Conservation (phyloP, 495 filamentous ascomycete genomes). For the Trichoderma virens region DNA sequence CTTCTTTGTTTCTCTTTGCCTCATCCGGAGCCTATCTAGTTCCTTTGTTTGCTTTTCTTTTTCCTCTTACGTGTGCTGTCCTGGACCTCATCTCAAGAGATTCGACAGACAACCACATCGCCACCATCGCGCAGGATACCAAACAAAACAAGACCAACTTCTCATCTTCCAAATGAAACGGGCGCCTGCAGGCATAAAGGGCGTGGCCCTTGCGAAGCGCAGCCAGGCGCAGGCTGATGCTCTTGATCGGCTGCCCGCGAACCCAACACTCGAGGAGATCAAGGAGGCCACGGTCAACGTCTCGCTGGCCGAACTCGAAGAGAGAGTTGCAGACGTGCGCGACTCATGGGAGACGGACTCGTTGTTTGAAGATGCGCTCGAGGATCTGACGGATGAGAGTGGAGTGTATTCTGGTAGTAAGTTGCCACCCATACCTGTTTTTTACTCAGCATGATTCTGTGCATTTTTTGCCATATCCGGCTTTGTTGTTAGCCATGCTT, state of each 20-base stretch:
- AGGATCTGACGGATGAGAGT: constrained; percentile 44
- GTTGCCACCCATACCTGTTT: constrained; percentile 17
- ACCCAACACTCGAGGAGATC: constrained; percentile 23
- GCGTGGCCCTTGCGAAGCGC: constrained; percentile 1
- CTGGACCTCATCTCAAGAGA: not conserved
- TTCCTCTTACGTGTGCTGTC: not conserved
- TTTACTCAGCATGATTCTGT: constrained; percentile 20
- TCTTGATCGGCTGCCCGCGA: not conserved
- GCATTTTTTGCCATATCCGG: not conserved
- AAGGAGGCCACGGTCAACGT: constrained; percentile 23
- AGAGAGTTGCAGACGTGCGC: constrained; percentile 52
- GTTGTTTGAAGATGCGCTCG: constrained; percentile 59
- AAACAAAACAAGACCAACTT: not conserved
- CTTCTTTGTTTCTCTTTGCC: not conserved
- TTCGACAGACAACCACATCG: not conserved
- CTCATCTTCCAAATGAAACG: not conserved
- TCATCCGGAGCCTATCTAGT: not conserved
- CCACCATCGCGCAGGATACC: not conserved
- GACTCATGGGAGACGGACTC: constrained; percentile 63
- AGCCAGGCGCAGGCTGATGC: not conserved
- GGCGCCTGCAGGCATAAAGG: constrained; percentile 2
- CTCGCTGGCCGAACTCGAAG: constrained; percentile 40
- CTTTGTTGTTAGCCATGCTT: constrained; percentile 4
- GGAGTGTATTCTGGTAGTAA: constrained; percentile 50
- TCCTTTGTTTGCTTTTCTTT: not conserved